These are phyloP conservation scores for Kitagawia praeruptora DNA, from an alignment of 129 eudicot genomes.

Conservation along the genomic window DNA sequence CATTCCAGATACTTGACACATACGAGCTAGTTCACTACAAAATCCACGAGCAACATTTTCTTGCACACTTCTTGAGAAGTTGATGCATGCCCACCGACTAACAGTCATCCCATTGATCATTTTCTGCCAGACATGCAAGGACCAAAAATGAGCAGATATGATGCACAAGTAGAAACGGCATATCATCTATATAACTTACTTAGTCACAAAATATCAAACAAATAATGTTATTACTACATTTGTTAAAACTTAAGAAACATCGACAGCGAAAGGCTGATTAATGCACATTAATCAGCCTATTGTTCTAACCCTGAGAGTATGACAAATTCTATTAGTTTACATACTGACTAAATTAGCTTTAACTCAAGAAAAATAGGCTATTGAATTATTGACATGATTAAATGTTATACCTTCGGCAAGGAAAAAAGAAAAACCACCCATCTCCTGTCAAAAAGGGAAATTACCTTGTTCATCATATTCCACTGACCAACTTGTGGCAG, in stretches of 20 bases:
- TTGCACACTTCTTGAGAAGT: constrained; percentile 83
- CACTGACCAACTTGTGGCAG: constrained; percentile 97
- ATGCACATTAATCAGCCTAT: no score
- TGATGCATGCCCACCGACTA: constrained; percentile 77
- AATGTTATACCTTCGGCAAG: neutral
- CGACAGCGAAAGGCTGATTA: neutral
- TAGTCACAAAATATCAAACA: neutral
- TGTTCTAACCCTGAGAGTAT: neutral
- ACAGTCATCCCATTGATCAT: constrained; percentile 88
- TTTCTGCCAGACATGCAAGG: constrained; percentile 41
- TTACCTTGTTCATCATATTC: constrained; percentile 95
- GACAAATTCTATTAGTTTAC: neutral
- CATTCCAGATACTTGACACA: constrained; percentile 95
- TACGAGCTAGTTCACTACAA: constrained; percentile 77
- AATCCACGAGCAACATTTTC: constrained; percentile 73
- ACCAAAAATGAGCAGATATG: neutral
- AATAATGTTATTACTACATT: neutral
- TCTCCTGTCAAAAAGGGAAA: neutral
- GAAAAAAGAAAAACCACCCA: neutral
- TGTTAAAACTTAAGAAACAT: neutral
- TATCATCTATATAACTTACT: neutral
- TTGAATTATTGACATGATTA: neutral
- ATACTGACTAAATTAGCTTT: neutral
- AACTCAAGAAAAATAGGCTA: neutral
- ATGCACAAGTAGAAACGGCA: neutral